A percentile compares a stretch with the other conserved stretches of the same genome.
Conservation (phyloP, 257 asterid genomes). For the Pogostemon cablin region DNA sequence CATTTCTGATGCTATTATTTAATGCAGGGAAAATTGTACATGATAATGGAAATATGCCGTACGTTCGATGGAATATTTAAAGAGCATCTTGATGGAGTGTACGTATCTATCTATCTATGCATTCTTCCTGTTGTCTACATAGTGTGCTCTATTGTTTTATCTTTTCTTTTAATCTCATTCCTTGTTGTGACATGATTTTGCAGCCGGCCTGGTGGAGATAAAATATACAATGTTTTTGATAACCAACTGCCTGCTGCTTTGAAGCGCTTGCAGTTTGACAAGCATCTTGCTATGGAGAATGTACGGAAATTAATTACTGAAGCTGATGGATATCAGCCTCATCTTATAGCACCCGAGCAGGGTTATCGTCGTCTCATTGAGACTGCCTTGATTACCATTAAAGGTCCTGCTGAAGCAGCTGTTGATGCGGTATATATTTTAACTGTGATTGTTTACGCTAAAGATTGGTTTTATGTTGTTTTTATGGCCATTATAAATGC, state of each 20-base stretch:
- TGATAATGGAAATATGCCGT: constrained; percentile 98
- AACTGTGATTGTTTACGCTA: constrained; percentile 4
- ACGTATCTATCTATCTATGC: constrained; percentile 33
- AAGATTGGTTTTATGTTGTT: constrained; percentile 17
- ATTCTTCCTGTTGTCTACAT: no score
- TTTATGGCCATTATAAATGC: constrained; percentile 17
- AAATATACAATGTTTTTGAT: constrained; percentile 85
- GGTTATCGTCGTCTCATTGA: constrained; percentile 99
- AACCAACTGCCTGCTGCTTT: constrained; percentile 97
- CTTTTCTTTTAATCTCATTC: constrained; percentile 28
- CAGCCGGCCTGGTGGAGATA: constrained; percentile 99
- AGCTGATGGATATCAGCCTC: constrained; percentile 99
- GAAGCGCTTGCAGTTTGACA: constrained; percentile 96
- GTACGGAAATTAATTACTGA: constrained; percentile 93
- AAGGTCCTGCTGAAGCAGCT: constrained; percentile 98
- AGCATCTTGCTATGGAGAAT: constrained; percentile 98
- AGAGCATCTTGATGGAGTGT: constrained; percentile 99
- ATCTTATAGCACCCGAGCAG: constrained; percentile 98
- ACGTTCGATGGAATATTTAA: constrained; percentile 90
- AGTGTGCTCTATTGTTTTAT: not conserved
- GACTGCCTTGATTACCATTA: constrained; percentile 78
- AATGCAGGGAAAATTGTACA: constrained; percentile 91
- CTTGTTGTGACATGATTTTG: constrained; percentile 33
- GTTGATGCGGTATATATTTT: constrained; percentile 82
- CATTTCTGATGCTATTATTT: constrained; percentile 24